Evolutionary conservation across 164 flowering plant genomes (phyloP), one percentile per base, ranked within the genome.

Genomic region (Hamamelis virginiana): DNA sequence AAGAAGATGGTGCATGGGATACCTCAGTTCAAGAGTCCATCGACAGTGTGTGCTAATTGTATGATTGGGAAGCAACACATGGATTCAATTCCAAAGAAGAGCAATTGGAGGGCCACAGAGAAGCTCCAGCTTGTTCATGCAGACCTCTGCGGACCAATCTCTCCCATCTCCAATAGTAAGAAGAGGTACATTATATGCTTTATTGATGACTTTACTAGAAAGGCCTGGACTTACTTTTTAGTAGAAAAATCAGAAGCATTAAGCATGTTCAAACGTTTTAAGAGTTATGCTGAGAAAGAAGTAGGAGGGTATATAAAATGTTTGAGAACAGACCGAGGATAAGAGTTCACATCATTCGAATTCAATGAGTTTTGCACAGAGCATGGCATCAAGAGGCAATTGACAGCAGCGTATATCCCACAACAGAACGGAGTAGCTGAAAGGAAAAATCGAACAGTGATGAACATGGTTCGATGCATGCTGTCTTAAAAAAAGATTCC

Each of bases 41-140:
- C 67, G 1, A 59, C 4, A 9, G n/a, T 38, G 3, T 77, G 74
- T 15, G 25, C 11, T 1, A 70, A 60, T 21, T 73, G 76, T 12
- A 3, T 70, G 26, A 46, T 48, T 0, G 71, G 76, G 18, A 77
- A 77, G 28, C 76, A 77, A 69, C 74, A 73, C 23, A 58, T 59
- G 9, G 69, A 73, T 26, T 22, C 56, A 41, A 11, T 77, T 33
- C 71, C 76, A 2, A 73, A 66, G 45, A 43, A 21, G 26, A 53
- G 55, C 13, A 27, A 19, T 0, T 65, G 66, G 64, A 68, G 76
- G 59, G 79, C 73, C 0, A 16, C 21, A 0, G 10, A 60, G 4
- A 55, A 1, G 0, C 44, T 72, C 33, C 45, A 69, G 56, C 51
- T 69, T 0, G 13, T 72, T 14, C 79, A 72, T 52, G 56, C 64